Conservation (phyloP, 2,329 filamentous ascomycete species). For the Aspergillus aculeatus region DNA sequence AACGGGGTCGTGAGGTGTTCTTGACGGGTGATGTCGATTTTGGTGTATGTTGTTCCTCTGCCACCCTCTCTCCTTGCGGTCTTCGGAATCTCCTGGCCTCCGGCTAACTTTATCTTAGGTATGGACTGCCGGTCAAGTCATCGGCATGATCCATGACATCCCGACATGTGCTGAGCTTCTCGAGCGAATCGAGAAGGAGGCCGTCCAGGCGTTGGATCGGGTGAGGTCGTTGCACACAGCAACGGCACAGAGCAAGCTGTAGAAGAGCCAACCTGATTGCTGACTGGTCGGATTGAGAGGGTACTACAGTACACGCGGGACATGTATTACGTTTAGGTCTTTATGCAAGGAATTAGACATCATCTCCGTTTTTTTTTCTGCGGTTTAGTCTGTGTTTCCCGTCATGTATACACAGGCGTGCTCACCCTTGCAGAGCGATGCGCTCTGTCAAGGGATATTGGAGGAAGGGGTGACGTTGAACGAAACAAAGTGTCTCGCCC, state of each 20-base stretch:
- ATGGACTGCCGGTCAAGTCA: conserved; percentile 96
- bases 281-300: conserved; percentile 6
- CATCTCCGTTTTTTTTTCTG: neutral
- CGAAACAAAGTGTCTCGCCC: neutral
- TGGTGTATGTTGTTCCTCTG: conserved; percentile 64
- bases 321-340: neutral
- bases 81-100: neutral
- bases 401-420: neutral
- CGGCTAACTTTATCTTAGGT: conserved; percentile 55
- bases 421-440: neutral
- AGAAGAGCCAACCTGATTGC: conserved; percentile 5
- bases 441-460: neutral
- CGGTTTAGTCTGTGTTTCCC: neutral
- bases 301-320: conserved; percentile 7
- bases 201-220: conserved; percentile 63
- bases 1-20: conserved; percentile 89
- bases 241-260: conserved; percentile 57
- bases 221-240: conserved; percentile 55
- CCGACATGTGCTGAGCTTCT: conserved; percentile 71
- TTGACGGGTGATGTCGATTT: conserved; percentile 85
- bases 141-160: conserved; percentile 81
- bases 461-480: neutral
- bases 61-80: neutral
- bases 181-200: conserved; percentile 73
- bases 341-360: conserved; percentile 7